Evolutionary conservation across 2,329 filamentous ascomycete genomes (phyloP), one percentile per base, ranked within the genome.

Genomic region (Penicillium hesseltinei): DNA sequence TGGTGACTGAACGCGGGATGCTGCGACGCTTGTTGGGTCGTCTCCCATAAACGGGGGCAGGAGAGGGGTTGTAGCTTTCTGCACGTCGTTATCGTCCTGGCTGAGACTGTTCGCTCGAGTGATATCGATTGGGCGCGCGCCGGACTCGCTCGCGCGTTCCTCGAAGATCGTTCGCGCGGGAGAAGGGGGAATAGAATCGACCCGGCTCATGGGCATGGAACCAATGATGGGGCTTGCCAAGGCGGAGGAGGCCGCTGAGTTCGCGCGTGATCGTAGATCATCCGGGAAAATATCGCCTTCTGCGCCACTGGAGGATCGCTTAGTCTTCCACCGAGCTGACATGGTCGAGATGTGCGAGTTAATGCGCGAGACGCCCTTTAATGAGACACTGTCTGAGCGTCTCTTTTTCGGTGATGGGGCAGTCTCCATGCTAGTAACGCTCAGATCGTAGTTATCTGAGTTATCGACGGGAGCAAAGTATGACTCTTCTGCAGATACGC

Each of bases 61-160:
- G 8, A 97, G 81, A 39, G 92, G 93, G 3, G 92, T 97, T 4
- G 88, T 88, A 0, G 90, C 88, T 65, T 90, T 77, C 77, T 86
- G 72, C 77, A 86, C 77, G 77, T 85, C 74, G 76, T 83, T 73
- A 65, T 85, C 69, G 65, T 78, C 68, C 66, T 78, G 64, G 73
- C 78, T 66, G 60, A 78, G 57, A 68, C 78, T 73, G 60, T 81
- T 85, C 38, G 81, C 79, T 54, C 79, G 80, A 43, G 81, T 79
- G 33, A 82, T 78, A 47, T 87, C 80, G 38, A 84, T 77, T 6
- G 82, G 75, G 21, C 74, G 73, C 0, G 78, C 73, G 5, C 80
- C 80, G 38, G 86, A 75, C 64, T 80, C 78, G 45, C 76, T 75
- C 7, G 74, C 60, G 39, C 71, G 68, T 78, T 88, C 68, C 47